Base-by-base conservation (phyloP, 164 flowering plant genomes). In the Kalanchoe fedtschenkoi region DNA sequence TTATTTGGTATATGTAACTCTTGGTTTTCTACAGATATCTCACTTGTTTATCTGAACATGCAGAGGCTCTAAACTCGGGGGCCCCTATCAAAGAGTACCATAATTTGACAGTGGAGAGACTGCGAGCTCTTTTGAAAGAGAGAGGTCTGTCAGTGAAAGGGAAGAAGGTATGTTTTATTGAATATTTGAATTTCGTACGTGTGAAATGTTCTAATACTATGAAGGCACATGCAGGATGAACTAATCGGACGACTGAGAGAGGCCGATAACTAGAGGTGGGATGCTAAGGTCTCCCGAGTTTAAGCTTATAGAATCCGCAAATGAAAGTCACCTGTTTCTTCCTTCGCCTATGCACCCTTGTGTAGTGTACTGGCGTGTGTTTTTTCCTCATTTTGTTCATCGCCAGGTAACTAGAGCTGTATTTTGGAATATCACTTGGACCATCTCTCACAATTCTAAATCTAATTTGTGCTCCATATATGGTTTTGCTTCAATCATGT, bases 41-140 rank as follows among this genome's bases (percentile, higher is more conserved):
- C 16, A 14, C 16, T 19, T 9, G 22, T 21, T 4, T 21, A 66
- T 55, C 58, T 61, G 39, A 24, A 66, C 29, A 17, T 77, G 74
- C 70, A 90, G 91, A 74, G 51, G 86, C 79, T 57, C 70, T 86
- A 60, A 80, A 65, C 34, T 47, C 72, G 26, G 68, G 70, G 34
- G 19, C 71, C 63, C 37, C 76, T 28, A 71, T 63, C 1, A 78
- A 38, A 69, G 84, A 84, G 58, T 71, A 77, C 24, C 82, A 81
- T 38, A 54, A 71, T 67, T 65, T 87, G 73, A 92, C 91, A 0
- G 93, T 87, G 1, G 95, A 89, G 65, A 82, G 74, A 68, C 81
- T 92, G 6, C 89, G 95, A 14, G 75, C 71, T 15, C 74, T 87
- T 59, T 72, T 89, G 35, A 89, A 71, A 75, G 91, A 82, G 26